Percentiles rank a stretch among this genome's conserved stretches.
Evolutionary conservation across 2,329 filamentous ascomycete species (phyloP).

Genomic region (Juglanconis sp.): DNA sequence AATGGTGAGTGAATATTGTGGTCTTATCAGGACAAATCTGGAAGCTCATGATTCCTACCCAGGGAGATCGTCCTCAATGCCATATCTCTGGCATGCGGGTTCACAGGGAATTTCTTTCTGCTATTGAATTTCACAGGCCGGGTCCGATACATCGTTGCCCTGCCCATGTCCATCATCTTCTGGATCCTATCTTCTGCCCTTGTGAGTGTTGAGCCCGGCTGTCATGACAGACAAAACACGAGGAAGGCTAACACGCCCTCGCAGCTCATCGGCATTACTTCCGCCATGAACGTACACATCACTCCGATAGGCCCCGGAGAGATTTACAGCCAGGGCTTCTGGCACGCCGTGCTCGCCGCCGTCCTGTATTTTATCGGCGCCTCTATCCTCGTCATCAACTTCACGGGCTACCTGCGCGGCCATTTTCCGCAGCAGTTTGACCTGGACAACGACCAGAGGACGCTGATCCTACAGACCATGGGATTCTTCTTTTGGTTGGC

Average conservation of each 20-base stretch:
- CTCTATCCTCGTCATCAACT: slow-evolving; percentile 73
- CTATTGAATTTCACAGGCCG: slow-evolving; percentile 67
- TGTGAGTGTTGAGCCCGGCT: slow-evolving; percentile 32
- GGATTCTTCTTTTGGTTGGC: slow-evolving; percentile 78
- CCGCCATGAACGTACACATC: slow-evolving; percentile 54
- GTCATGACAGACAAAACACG: not conserved
- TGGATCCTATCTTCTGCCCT: slow-evolving; percentile 58
- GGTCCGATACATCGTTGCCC: slow-evolving; percentile 63
- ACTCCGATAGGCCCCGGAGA: slow-evolving; percentile 38
- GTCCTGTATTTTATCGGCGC: slow-evolving; percentile 76
- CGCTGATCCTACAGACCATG: slow-evolving; percentile 86
- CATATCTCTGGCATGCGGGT: slow-evolving; percentile 60
- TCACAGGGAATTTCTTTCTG: slow-evolving; percentile 64
- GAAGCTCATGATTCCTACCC: not conserved
- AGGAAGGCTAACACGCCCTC: slow-evolving; percentile 8
- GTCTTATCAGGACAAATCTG: not conserved
- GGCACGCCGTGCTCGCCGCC: slow-evolving; percentile 78
- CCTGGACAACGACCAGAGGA: slow-evolving; percentile 76
- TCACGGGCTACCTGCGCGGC: slow-evolving; percentile 65
- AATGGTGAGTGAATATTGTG: slow-evolving; percentile 45
- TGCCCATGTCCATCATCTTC: slow-evolving; percentile 64
- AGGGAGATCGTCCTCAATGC: slow-evolving; percentile 63
- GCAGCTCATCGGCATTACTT: slow-evolving; percentile 56
- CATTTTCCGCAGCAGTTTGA: slow-evolving; percentile 78
- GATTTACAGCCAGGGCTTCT: slow-evolving; percentile 76